Conservation (phyloP, 1,284 basidiomycete genomes). For the Ganoderma lingzhi region DNA sequence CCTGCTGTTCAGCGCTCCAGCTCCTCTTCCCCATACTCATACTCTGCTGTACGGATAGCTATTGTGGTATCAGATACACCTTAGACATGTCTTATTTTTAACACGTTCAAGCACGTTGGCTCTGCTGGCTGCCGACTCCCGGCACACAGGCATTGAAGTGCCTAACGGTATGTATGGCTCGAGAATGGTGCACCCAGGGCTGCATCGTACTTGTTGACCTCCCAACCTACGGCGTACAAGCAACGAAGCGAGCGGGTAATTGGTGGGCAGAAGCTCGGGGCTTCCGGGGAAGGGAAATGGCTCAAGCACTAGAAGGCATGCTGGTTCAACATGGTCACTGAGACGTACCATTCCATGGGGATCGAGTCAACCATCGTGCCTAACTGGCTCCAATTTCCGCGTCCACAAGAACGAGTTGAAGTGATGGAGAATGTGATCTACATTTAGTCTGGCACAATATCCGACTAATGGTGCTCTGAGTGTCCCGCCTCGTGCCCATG, state of each 20-base stretch:
- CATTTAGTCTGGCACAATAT: conserved; percentile 11
- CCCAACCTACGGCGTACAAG: too few species aligned
- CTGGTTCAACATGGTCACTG: too few species aligned
- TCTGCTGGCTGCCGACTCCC: too few species aligned
- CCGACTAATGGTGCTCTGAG: conserved; percentile 40
- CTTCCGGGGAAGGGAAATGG: background rate
- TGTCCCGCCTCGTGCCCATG: conserved; percentile 54
- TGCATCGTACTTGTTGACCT: too few species aligned
- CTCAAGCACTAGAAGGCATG: background rate
- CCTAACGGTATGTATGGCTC: too few species aligned
- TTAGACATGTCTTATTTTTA: too few species aligned
- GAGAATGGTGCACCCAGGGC: too few species aligned
- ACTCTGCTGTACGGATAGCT: conserved; percentile 16
- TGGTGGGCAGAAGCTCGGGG: background rate
- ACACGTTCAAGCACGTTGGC: too few species aligned
- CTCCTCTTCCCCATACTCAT: conserved; percentile 14
- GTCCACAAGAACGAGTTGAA: background rate
- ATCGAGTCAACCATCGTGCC: background rate
- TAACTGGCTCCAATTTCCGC: too few species aligned
- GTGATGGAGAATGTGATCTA: background rate
- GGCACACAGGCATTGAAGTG: too few species aligned
- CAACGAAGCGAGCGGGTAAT: too few species aligned
- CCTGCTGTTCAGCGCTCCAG: conserved; percentile 3
- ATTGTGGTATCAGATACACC: background rate
- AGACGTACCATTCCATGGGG: background rate